A percentile compares a stretch with the other conserved stretches of the same genome.
These are phyloP conservation scores for Cyberlindnera petersonii DNA, from an alignment of 805 yeast species.

Conservation along the genomic window DNA sequence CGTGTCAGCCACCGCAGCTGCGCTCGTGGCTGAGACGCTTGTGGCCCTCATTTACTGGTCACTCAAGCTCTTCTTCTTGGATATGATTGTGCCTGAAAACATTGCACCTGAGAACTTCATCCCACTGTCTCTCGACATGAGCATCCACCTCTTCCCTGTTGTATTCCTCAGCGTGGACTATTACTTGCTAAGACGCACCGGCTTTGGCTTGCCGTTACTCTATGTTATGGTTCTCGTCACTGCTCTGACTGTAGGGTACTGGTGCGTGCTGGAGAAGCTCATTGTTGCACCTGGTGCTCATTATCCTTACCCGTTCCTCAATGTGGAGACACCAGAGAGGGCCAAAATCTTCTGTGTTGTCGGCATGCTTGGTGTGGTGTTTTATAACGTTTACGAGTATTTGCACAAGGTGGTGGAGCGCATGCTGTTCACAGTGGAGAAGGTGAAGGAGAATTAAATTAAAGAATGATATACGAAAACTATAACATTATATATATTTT, in stretches of 20 bases:
- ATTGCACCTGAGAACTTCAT: conserved; percentile 31
- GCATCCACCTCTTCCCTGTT: conserved; percentile 59
- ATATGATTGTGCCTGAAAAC: conserved; percentile 40
- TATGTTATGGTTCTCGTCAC: conserved; percentile 39
- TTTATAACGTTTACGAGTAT: conserved; percentile 29
- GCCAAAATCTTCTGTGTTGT: conserved; percentile 46
- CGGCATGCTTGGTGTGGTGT: conserved; percentile 33
- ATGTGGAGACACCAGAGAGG: conserved; percentile 44
- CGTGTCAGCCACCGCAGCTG: conserved; percentile 39
- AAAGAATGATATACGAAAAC: too few relatives aligned
- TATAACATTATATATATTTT: too few relatives aligned
- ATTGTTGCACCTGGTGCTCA: conserved; percentile 45
- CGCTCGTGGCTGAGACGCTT: conserved; percentile 54
- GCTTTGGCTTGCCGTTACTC: conserved; percentile 34
- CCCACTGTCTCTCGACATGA: conserved; percentile 49
- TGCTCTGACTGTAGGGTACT: conserved; percentile 44
- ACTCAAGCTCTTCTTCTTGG: conserved; percentile 47
- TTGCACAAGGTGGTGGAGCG: conserved; percentile 23
- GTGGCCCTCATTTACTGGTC: conserved; percentile 72
- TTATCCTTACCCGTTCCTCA: conserved; percentile 68
- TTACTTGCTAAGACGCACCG: conserved; percentile 45
- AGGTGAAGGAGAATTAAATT: conserved; percentile 5
- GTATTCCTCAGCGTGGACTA: conserved; percentile 50
- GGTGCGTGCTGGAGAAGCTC: conserved; percentile 46
- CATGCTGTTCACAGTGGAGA: conserved; percentile 3